These are phyloP conservation scores for Scedosporium boydii DNA, from an alignment of 2,329 filamentous ascomycete species.

Conservation along the genomic window DNA sequence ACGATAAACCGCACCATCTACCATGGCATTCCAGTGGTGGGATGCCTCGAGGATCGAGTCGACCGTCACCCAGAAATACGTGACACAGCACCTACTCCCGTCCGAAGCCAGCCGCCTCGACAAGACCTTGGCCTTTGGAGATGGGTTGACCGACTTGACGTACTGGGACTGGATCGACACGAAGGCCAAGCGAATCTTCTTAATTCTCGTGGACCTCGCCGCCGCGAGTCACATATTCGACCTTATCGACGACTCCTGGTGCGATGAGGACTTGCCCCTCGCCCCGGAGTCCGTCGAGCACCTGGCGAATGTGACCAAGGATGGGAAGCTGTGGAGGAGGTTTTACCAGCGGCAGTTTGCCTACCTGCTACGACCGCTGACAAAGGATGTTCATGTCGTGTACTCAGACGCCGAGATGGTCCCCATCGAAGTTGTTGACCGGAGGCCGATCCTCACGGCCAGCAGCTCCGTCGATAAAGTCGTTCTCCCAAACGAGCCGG, in stretches of 20 bases:
- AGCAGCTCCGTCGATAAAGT: constrained; percentile 44
- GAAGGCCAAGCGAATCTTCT: constrained; percentile 59
- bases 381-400: constrained; percentile 49
- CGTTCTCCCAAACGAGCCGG: constrained; percentile 51
- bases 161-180: constrained; percentile 71
- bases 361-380: constrained; percentile 57
- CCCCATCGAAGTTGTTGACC: constrained; percentile 58
- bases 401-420: constrained; percentile 61
- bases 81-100: constrained; percentile 53
- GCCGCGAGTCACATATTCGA: constrained; percentile 66
- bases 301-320: constrained; percentile 49
- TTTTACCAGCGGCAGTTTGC: constrained; percentile 64
- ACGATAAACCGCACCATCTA: background rate
- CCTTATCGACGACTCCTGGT: constrained; percentile 67
- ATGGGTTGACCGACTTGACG: constrained; percentile 59
- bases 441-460: constrained; percentile 32
- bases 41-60: constrained; percentile 58
- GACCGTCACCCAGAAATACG: constrained; percentile 59
- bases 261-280: constrained; percentile 65
- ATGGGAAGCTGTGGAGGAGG: constrained; percentile 55
- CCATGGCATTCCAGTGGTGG: constrained; percentile 51
- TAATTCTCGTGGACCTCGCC: constrained; percentile 61
- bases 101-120: constrained; percentile 55
- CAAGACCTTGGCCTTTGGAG: constrained; percentile 53
- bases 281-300: constrained; percentile 54